phyloP scores from a whole-genome alignment of 805 yeast species.

The Ogataea thermomethanolica region DNA sequence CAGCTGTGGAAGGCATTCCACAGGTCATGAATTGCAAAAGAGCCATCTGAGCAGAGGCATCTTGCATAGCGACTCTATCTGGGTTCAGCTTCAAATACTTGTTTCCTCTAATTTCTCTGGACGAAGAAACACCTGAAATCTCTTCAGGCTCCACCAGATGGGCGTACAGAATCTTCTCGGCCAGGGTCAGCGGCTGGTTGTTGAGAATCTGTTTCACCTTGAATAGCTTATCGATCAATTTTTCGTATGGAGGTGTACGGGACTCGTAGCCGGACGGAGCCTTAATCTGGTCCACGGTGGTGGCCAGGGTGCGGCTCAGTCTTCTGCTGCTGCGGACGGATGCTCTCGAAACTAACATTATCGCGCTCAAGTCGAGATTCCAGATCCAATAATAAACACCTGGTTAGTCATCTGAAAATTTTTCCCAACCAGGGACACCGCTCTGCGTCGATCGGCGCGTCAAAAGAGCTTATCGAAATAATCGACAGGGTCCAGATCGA shows the following conservation, averaged over 20 bases:
- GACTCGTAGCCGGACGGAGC: constrained; percentile 61
- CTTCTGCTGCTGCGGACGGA: constrained; percentile 6
- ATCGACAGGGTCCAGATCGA: constrained; percentile 17
- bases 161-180: constrained; percentile 92
- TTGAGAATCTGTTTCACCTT: constrained; percentile 33
- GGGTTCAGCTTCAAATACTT: constrained; percentile 93
- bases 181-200: constrained; percentile 76
- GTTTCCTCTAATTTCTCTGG: constrained; percentile 63
- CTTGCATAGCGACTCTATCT: constrained; percentile 98
- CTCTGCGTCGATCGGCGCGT: constrained; percentile 7
- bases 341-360: constrained; percentile 14
- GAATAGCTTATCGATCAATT: constrained; percentile 60
- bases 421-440: constrained; percentile 5
- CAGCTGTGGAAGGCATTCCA: constrained; percentile 85
- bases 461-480: constrained; percentile 16
- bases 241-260: constrained; percentile 86
- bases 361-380: constrained; percentile 1
- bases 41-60: constrained; percentile 99
- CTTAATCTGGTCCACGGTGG: constrained; percentile 24
- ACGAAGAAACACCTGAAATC: constrained; percentile 50
- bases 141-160: constrained; percentile 92
- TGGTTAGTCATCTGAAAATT: constrained; percentile 15
- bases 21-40: constrained; percentile 95
- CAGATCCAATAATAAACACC: constrained; percentile 10
- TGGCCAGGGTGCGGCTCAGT: constrained; percentile 26